These are phyloP conservation scores for Rusavskia elegans DNA, from an alignment of 495 filamentous ascomycete genomes.

Conservation along the genomic window DNA sequence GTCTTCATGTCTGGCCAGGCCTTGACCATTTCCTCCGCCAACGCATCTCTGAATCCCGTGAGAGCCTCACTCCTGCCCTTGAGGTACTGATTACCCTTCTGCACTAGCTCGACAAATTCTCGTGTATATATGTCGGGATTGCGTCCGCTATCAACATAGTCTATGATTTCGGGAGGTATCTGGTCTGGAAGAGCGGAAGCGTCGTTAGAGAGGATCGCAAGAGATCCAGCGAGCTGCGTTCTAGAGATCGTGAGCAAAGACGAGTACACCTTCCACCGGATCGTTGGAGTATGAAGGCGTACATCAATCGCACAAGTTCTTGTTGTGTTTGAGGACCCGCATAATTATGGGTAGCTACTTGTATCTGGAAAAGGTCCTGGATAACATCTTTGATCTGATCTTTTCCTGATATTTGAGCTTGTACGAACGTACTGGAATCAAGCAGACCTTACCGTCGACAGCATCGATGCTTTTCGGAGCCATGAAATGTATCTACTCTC, in stretches of 20 bases:
- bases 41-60: constrained; percentile 57
- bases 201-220: constrained; percentile 25
- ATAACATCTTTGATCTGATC: constrained; percentile 57
- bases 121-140: constrained; percentile 98
- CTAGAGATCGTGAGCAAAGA: constrained; percentile 5
- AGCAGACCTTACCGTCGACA: constrained; percentile 30
- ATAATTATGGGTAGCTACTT: constrained; percentile 56
- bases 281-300: constrained; percentile 3
- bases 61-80: constrained; percentile 78
- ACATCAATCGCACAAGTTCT: constrained; percentile 48
- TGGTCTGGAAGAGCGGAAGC: constrained; percentile 27
- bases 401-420: constrained; percentile 11
- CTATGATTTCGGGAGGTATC: constrained; percentile 77
- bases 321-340: constrained; percentile 44
- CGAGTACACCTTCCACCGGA: no score
- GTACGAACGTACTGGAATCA: not conserved
- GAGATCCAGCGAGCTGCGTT: constrained; percentile 28
- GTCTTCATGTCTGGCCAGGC: constrained; percentile 61
- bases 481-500: constrained; percentile 14
- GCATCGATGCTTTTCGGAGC: constrained; percentile 29
- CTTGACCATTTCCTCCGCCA: constrained; percentile 63
- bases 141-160: constrained; percentile 81
- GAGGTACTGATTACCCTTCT: constrained; percentile 67
- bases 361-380: constrained; percentile 75
- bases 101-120: constrained; percentile 85